Evolutionary conservation across 768 basidiomycete genomes (phyloP), one percentile per base, ranked within the genome.

Genomic region (Collybia sp.): DNA sequence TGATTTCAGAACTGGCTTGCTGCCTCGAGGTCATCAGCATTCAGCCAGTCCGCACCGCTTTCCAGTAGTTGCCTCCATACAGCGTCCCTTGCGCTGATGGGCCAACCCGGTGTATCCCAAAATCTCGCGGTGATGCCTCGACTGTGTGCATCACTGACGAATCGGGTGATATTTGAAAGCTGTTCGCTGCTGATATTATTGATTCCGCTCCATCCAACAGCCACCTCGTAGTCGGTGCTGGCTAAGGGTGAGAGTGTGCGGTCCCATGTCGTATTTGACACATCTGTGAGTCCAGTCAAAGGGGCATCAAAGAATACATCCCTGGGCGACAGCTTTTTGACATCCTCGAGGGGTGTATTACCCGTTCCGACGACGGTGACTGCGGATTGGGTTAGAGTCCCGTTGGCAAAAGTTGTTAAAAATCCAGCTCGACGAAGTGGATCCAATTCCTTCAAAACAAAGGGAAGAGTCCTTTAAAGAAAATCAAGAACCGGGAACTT

Each of bases 261-360:
- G 45, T 69, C 65, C 65, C 68, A 76, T 10, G 64, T 69, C 17
- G 61, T 64, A 46, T 70, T 71, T 5, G 56, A 44, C 8, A 61
- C 57, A 12, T 61, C 59, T 19, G 48, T 47, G 15, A 78, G 62
- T 19, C 60, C 62, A n/a, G 62, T 65, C 45, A 79, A 60, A 6
- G 75, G 77, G 16, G 72, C 77, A 52, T 79, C 76, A 57, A 74
- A 77, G 58, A 79, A 77, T 40, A 73, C 58, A 52, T 77, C 72
- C 12, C 77, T 62, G 11, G 72, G 71, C n/a, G 59, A 56, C 18
- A 76, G 64, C 1, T 64, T 68, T 51, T 69, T 66, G 41, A 78
- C 67, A 9, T 61, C 66, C 30, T 69, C 69, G 6, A 79, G 62
- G 19, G 75, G 77, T 16, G 76, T 71, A 56, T 76, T 76, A 10